Percentiles rank a stretch among this genome's conserved stretches.
These are phyloP conservation scores for Tetragonia tetragonoides DNA, from an alignment of 148 eudicot species.

Conservation along the genomic window DNA sequence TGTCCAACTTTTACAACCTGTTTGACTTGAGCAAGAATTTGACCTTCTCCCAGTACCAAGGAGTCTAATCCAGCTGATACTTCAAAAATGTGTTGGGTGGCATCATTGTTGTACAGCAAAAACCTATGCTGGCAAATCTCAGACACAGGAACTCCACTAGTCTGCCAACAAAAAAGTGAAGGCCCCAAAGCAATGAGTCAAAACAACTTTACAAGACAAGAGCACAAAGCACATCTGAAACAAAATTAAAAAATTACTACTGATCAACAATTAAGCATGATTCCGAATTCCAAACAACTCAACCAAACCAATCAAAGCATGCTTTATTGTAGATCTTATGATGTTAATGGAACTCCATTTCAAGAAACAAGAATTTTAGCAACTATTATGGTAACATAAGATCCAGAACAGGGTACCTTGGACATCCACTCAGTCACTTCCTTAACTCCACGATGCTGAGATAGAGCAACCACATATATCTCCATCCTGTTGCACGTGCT, in stretches of 20 bases:
- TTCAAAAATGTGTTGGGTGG: constrained; percentile 90
- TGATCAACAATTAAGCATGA: not conserved
- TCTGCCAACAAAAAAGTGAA: constrained; percentile 41
- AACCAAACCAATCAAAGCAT: not conserved
- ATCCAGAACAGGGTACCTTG: constrained; percentile 44
- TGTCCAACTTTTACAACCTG: constrained; percentile 95
- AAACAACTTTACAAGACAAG: not conserved
- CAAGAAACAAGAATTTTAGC: not conserved
- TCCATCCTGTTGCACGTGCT: constrained; percentile 98
- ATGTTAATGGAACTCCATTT: not conserved
- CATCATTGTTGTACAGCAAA: constrained; percentile 75
- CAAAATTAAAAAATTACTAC: not conserved
- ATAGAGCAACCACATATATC: constrained; percentile 92
- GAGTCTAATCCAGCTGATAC: constrained; percentile 98
- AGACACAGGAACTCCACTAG: constrained; percentile 80
- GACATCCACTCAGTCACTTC: constrained; percentile 99
- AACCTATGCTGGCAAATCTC: constrained; percentile 85
- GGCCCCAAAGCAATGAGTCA: not conserved
- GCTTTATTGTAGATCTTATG: not conserved
- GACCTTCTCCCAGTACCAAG: constrained; percentile 92
- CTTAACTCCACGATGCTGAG: constrained; percentile 94
- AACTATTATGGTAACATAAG: not conserved
- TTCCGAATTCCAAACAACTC: not conserved
- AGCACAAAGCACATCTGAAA: not conserved
- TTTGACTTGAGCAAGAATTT: constrained; percentile 94